phyloP scores from a whole-genome alignment of 1,139 yeast species.

The Kodamaea fungicola region DNA sequence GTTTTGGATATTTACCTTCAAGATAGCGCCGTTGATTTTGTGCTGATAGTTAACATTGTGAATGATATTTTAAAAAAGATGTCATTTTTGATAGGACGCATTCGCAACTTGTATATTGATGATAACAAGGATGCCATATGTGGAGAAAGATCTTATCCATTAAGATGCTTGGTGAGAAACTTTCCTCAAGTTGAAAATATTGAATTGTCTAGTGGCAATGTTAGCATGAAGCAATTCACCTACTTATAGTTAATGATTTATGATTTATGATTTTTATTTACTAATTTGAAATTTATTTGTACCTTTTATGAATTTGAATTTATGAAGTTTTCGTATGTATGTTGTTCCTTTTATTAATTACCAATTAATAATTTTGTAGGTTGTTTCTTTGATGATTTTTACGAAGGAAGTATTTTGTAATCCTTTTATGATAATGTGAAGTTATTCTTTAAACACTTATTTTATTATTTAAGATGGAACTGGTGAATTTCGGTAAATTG shows the following conservation, averaged over 20 bases:
- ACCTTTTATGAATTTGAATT: too few species aligned
- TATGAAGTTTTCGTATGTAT: too few species aligned
- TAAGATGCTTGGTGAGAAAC: slow-evolving; percentile 29
- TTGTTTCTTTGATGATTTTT: too few species aligned
- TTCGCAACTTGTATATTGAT: slow-evolving; percentile 33
- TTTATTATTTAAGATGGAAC: too few species aligned
- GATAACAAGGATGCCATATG: slow-evolving; percentile 22
- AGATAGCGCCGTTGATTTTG: slow-evolving; percentile 16
- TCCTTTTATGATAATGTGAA: too few species aligned
- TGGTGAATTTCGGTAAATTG: too few species aligned
- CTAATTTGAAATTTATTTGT: too few species aligned
- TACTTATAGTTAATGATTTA: slow-evolving; percentile 4
- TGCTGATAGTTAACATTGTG: slow-evolving; percentile 30
- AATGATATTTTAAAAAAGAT: slow-evolving; percentile 36
- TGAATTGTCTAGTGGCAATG: slow-evolving; percentile 24
- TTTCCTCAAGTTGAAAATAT: slow-evolving; percentile 34
- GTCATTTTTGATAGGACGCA: slow-evolving; percentile 31
- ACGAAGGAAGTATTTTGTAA: too few species aligned
- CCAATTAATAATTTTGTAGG: too few species aligned
- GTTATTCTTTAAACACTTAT: too few species aligned
- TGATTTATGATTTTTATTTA: background rate
- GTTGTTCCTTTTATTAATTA: too few species aligned
- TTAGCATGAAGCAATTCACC: slow-evolving; percentile 2
- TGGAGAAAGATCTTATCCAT: slow-evolving; percentile 33
- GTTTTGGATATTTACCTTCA: slow-evolving; percentile 8